phyloP scores from a whole-genome alignment of 371 early-diverging fungal genomes.

The Phascolomyces articulosus region DNA sequence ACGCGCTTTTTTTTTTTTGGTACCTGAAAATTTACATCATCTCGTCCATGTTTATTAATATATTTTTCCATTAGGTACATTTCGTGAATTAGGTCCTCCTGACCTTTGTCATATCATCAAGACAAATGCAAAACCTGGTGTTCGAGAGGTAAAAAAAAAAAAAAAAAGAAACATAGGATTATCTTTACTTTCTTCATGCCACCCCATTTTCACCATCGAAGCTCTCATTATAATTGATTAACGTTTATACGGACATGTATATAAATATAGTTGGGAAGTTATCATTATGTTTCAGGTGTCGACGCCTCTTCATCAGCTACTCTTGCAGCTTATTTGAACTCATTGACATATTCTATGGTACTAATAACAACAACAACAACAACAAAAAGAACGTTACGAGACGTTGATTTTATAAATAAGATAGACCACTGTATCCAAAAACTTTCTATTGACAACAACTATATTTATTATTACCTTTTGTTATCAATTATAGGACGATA shows the following conservation, averaged over 20 bases:
- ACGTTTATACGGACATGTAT: too few species aligned
- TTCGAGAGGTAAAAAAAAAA: conserved; percentile 67
- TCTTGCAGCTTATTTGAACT: conserved; percentile 93
- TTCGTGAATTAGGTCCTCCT: conserved; percentile 95
- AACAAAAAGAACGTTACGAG: too few species aligned
- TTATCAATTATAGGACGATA: conserved; percentile 53
- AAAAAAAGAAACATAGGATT: too few species aligned
- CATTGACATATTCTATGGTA: conserved; percentile 91
- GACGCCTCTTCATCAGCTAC: conserved; percentile 95
- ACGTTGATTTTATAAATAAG: conserved; percentile 1
- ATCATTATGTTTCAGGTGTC: conserved; percentile 91
- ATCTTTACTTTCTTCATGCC: too few species aligned
- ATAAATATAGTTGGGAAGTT: conserved; percentile 51
- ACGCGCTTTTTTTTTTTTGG: not conserved
- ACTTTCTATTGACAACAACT: too few species aligned
- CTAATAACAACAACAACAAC: too few species aligned
- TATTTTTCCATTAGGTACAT: conserved; percentile 60
- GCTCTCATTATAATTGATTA: too few species aligned
- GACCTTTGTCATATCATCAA: conserved; percentile 95
- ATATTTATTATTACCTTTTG: too few species aligned
- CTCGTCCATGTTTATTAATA: conserved; percentile 1
- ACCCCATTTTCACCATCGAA: too few species aligned
- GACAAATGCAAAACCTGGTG: conserved; percentile 76
- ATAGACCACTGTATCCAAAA: too few species aligned
- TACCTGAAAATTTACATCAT: conserved; percentile 1